These are phyloP conservation scores for Aspergillus proliferans DNA, from an alignment of 2,329 filamentous ascomycete species.

Conservation along the genomic window DNA sequence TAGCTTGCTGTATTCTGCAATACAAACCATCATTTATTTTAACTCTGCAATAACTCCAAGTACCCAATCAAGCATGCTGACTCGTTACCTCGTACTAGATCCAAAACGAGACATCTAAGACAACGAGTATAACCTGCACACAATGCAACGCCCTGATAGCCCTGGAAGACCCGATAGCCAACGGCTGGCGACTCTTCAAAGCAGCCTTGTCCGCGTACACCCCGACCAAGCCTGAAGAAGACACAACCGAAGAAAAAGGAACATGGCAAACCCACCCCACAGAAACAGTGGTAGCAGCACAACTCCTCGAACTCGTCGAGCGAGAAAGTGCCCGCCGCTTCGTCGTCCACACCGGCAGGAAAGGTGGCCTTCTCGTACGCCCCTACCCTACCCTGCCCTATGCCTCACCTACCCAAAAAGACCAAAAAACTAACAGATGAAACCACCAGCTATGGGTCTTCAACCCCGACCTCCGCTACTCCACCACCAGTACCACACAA, in stretches of 20 bases:
- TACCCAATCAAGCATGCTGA: conserved; percentile 5
- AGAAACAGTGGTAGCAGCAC: conserved; percentile 45
- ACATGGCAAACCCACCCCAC: conserved; percentile 26
- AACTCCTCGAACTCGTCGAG: conserved; percentile 52
- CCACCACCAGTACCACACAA: conserved; percentile 36
- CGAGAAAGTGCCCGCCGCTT: conserved; percentile 52
- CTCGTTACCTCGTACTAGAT: conserved; percentile 8
- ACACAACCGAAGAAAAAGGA: conserved; percentile 17
- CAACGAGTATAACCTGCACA: conserved; percentile 22
- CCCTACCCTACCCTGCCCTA: not conserved
- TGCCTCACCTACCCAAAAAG: not conserved
- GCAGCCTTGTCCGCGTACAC: conserved; percentile 33
- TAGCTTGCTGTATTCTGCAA: not conserved
- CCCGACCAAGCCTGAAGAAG: conserved; percentile 24
- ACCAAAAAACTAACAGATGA: not conserved
- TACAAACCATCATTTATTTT: not conserved
- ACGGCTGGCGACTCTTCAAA: conserved; percentile 48
- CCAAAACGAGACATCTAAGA: conserved; percentile 28
- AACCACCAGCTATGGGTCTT: conserved; percentile 52
- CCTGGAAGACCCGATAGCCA: conserved; percentile 34
- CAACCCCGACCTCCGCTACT: conserved; percentile 54
- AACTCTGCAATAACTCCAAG: not conserved
- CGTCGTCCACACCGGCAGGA: conserved; percentile 38
- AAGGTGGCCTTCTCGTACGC: conserved; percentile 33
- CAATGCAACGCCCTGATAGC: conserved; percentile 27